Base-by-base conservation (phyloP, 2,329 filamentous ascomycete species). In the Fusarium beomiforme region DNA sequence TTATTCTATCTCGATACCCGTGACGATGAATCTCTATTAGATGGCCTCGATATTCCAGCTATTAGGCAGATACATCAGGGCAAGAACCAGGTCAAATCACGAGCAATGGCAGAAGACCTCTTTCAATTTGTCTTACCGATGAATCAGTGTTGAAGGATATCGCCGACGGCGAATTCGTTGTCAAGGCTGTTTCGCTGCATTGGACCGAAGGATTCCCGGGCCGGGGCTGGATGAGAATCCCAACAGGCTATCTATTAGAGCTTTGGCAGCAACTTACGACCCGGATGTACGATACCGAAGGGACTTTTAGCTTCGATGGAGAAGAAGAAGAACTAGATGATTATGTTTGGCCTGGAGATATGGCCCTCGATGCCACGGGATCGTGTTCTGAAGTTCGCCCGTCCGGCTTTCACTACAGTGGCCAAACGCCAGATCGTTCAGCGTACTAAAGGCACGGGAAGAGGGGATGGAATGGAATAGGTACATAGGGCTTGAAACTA, bases 241-340 rank as follows among this genome's bases (percentile, higher is more conserved):
- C 57, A 4, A 66, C 46, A 6, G 46, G 68, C 1, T 64, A 56
- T 61, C 13, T 72, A 10, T 9, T 72, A 0, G 58, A 72, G 8
- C 9, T 72, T 9, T 72, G 64, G 70, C 29, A 29, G 11, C 29
- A 29, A 6, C 29, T 29, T 29, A 29, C 29, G 29, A 29, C 29
- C 8, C 29, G 29, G 29, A 29, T 29, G 29, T 29, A 29, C 29
- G 29, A 29, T 29, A 29, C 4, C 4, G 29, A 29, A 29, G 29
- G 8, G 29, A 29, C 29, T 29, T 10, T 29, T 29, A 10, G 29
- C 33, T 34, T 34, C 12, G 12, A 5, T 34, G 33, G 33, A 34
- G 3, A 12, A 14, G 33, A 34, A 16, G 12, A 34, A 16, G 13
- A 34, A 1, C 33, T 34, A 1, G 33, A 16, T 13, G 33, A 34